These are phyloP conservation scores for Trichoderma lentiforme DNA, from an alignment of 2,329 filamentous ascomycete species.

Conservation along the genomic window DNA sequence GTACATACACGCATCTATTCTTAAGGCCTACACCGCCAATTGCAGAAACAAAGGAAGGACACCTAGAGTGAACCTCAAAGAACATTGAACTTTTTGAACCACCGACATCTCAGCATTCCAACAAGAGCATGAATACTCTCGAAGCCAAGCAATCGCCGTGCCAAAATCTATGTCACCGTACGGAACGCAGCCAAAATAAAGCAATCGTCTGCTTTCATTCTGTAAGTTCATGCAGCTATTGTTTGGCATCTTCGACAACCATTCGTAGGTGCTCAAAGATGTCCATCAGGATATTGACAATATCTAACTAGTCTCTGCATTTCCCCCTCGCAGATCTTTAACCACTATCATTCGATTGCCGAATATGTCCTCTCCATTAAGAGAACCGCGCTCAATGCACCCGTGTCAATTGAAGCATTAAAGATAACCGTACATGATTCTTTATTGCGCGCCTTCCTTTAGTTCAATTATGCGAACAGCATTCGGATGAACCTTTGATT, in stretches of 20 bases:
- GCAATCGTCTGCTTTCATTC: background rate
- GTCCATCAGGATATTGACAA: background rate
- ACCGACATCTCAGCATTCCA: background rate
- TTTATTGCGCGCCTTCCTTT: background rate
- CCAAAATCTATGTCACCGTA: background rate
- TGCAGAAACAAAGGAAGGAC: background rate
- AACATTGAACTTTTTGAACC: background rate
- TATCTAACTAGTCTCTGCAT: background rate
- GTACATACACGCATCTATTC: no score
- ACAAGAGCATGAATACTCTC: background rate
- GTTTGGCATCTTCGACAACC: background rate
- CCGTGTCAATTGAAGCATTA: background rate
- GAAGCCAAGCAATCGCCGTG: background rate
- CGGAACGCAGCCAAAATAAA: background rate
- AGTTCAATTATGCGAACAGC: background rate
- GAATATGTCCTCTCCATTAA: background rate
- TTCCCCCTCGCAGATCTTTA: background rate
- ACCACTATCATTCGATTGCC: background rate
- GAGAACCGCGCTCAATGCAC: background rate
- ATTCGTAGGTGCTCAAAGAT: background rate
- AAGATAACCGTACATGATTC: background rate
- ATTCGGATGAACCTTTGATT: background rate
- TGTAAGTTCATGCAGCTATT: background rate
- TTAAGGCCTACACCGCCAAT: background rate
- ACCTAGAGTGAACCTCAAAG: background rate